These are phyloP conservation scores for Suillus sp. DNA, from an alignment of 768 basidiomycete species.

Conservation along the genomic window DNA sequence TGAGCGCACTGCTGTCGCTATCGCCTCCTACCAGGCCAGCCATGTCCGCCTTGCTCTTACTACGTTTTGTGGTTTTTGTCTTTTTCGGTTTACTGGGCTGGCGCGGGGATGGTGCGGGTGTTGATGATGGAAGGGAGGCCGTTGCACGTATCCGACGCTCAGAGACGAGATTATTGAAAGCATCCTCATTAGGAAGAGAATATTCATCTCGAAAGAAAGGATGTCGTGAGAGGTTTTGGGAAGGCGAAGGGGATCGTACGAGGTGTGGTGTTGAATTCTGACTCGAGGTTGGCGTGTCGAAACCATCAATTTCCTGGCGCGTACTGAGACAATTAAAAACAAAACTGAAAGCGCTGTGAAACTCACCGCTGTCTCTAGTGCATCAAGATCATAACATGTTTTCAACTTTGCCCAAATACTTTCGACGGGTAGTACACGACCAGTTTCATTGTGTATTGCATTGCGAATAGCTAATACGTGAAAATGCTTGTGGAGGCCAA, in stretches of 20 bases:
- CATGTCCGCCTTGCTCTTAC: constrained; percentile 50
- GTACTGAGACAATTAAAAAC: constrained; percentile 9
- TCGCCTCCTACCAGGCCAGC: constrained; percentile 80
- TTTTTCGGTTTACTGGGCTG: constrained; percentile 39
- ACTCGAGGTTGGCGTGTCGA: constrained; percentile 46
- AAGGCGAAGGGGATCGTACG: constrained; percentile 67
- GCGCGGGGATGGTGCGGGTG: constrained; percentile 58
- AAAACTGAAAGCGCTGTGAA: constrained; percentile 18
- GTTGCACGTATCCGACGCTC: constrained; percentile 65
- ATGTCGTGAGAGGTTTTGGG: constrained; percentile 66
- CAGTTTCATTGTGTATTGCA: constrained; percentile 71
- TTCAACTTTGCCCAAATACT: constrained; percentile 77
- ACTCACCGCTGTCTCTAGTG: constrained; percentile 69
- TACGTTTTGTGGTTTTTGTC: constrained; percentile 50
- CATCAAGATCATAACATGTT: constrained; percentile 73
- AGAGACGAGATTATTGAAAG: constrained; percentile 60
- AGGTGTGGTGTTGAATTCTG: constrained; percentile 46
- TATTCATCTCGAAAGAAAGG: constrained; percentile 79
- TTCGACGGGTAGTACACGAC: constrained; percentile 55
- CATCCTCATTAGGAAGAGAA: constrained; percentile 56
- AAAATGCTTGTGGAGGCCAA: constrained; percentile 83
- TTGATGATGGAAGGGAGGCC: constrained; percentile 52
- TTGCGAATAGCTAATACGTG: constrained; percentile 76
- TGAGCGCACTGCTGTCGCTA: constrained; percentile 83
- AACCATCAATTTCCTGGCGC: constrained; percentile 46